These are phyloP conservation scores for Capillidium heterosporum DNA, from an alignment of 371 early-diverging fungal genomes.

Conservation along the genomic window DNA sequence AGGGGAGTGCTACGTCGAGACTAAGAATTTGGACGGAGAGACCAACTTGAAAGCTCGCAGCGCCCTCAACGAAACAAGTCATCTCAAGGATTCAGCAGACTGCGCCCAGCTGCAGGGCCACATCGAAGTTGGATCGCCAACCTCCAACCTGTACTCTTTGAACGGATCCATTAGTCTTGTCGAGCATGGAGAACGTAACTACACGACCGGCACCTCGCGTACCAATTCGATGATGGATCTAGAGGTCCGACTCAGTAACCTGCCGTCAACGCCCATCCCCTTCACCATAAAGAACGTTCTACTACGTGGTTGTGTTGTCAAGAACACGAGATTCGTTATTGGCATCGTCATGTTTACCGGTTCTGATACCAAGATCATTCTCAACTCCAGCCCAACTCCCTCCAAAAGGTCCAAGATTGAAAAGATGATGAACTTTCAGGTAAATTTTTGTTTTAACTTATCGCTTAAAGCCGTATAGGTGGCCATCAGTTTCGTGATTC, in stretches of 20 bases:
- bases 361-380: conserved; percentile 76
- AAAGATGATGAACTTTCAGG: conserved; percentile 70
- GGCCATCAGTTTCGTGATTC: conserved; percentile 55
- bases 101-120: conserved; percentile 31
- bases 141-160: conserved; percentile 41
- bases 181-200: conserved; percentile 9
- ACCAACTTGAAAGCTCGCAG: conserved; percentile 36
- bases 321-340: conserved; percentile 77
- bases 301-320: conserved; percentile 73
- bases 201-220: background rate
- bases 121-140: conserved; percentile 52
- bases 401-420: conserved; percentile 82
- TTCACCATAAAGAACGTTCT: conserved; percentile 66
- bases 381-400: conserved; percentile 70
- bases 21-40: conserved; percentile 87
- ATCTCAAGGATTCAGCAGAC: conserved; percentile 39
- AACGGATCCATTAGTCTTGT: conserved; percentile 26
- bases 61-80: conserved; percentile 35
- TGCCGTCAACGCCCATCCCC: conserved; percentile 20
- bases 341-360: conserved; percentile 81
- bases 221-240: conserved; percentile 9
- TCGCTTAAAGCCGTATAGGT: conserved; percentile 16
- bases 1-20: conserved; percentile 86
- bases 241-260: background rate
- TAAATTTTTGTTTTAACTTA: conserved; percentile 11